Evolutionary conservation across 75 land plant genomes (phyloP).

Genomic region (Pseudotsuga menziesii): DNA sequence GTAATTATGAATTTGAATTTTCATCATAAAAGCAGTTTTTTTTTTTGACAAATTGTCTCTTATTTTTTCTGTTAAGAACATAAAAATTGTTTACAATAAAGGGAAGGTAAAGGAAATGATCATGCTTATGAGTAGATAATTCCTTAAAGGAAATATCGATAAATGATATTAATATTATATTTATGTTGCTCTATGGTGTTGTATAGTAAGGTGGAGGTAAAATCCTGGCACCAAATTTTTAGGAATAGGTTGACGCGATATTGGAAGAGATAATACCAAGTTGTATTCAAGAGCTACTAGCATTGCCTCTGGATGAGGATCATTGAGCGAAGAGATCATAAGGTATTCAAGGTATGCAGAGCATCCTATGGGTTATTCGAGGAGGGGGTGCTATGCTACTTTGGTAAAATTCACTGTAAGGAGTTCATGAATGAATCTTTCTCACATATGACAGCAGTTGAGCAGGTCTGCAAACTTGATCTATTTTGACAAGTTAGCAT

Average conservation of each 20-base stretch:
- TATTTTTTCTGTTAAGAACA: too few relatives aligned
- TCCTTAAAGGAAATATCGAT: too few relatives aligned
- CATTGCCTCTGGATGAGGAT: slow-evolving; percentile 70
- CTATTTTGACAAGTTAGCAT: slow-evolving; percentile 8
- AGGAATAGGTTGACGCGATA: slow-evolving; percentile 87
- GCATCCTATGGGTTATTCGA: slow-evolving; percentile 85
- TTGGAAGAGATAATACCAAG: slow-evolving; percentile 86
- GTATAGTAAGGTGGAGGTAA: slow-evolving; percentile 96
- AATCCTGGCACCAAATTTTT: slow-evolving; percentile 69
- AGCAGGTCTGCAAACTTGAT: slow-evolving; percentile 60
- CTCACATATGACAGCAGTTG: slow-evolving; percentile 72
- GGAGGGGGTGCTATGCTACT: slow-evolving; percentile 67
- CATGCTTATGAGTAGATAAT: too few relatives aligned
- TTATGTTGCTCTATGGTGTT: too few relatives aligned
- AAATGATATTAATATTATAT: too few relatives aligned
- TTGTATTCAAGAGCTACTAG: slow-evolving; percentile 83
- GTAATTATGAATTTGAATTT: too few relatives aligned
- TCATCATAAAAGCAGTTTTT: too few relatives aligned
- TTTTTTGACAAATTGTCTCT: too few relatives aligned
- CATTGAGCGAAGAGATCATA: slow-evolving; percentile 49
- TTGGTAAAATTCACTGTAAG: slow-evolving; percentile 84
- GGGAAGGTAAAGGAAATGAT: too few relatives aligned
- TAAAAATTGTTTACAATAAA: too few relatives aligned
- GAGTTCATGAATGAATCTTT: slow-evolving; percentile 90
- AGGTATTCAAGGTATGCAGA: slow-evolving; percentile 75